These are phyloP conservation scores for Microthlaspi erraticum DNA, from an alignment of 345 rosid genomes.

Conservation along the genomic window DNA sequence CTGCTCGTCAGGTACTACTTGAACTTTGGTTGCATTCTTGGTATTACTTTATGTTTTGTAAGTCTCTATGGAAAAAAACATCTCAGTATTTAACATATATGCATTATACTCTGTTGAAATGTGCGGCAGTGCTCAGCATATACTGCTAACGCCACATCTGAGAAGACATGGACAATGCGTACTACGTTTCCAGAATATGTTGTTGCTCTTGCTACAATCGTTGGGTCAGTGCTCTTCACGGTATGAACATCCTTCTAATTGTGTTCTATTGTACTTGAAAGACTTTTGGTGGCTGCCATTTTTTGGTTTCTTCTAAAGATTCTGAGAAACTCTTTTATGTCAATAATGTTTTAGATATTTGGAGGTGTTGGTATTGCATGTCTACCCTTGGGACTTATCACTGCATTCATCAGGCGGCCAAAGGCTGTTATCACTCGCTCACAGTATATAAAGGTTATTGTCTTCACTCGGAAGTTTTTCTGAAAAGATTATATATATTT, in stretches of 20 bases:
- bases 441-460: conserved; percentile 81
- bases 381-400: conserved; percentile 85
- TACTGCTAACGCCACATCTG: conserved; percentile 70
- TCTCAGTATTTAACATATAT: background rate
- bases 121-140: conserved; percentile 79
- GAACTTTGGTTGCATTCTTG: conserved; percentile 7
- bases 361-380: conserved; percentile 98
- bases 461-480: background rate
- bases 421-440: conserved; percentile 95
- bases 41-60: background rate
- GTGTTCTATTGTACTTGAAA: conserved; percentile 4
- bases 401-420: conserved; percentile 87
- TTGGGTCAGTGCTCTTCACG: conserved; percentile 95
- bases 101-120: conserved; percentile 18
- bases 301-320: conserved; percentile 15
- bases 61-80: background rate
- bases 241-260: conserved; percentile 48
- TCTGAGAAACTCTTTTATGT: conserved; percentile 27
- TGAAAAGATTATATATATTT: background rate
- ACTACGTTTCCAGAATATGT: conserved; percentile 96
- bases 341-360: conserved; percentile 65
- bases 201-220: conserved; percentile 96
- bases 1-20: conserved; percentile 61
- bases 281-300: conserved; percentile 12
- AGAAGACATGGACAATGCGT: conserved; percentile 96